A percentile compares a stretch with the other conserved stretches of the same genome.
Evolutionary conservation across 768 basidiomycete genomes (phyloP).

Genomic region (Rhodotorula toruloides): DNA sequence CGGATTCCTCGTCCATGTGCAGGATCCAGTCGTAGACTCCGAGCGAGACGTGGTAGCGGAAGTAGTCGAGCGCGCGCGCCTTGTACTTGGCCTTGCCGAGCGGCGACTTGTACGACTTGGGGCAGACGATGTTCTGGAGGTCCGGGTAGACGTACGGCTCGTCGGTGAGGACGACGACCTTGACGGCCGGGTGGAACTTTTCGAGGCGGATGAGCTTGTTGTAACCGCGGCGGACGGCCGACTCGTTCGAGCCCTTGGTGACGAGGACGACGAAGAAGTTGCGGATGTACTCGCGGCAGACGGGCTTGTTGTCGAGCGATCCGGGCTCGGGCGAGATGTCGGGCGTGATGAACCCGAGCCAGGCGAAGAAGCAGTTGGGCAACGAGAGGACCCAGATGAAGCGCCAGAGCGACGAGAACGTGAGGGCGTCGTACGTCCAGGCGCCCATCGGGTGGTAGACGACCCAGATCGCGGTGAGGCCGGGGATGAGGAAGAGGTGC

Average conservation of each 20-base stretch:
- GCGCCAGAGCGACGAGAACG: constrained; percentile 44
- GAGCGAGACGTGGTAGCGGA: constrained; percentile 45
- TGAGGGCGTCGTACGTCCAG: constrained; percentile 42
- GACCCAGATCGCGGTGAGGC: constrained; percentile 42
- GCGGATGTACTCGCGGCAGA: constrained; percentile 44
- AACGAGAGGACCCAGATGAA: constrained; percentile 45
- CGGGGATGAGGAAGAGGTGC: constrained; percentile 44
- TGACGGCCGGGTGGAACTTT: constrained; percentile 45
- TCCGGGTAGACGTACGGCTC: constrained; percentile 45
- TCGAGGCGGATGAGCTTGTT: constrained; percentile 45
- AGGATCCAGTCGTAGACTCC: constrained; percentile 45
- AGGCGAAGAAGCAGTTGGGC: constrained; percentile 45
- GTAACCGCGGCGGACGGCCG: constrained; percentile 45
- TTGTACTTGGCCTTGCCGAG: constrained; percentile 46
- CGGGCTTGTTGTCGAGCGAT: constrained; percentile 42
- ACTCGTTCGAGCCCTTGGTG: constrained; percentile 46
- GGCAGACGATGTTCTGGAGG: constrained; percentile 46
- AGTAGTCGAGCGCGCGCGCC: constrained; percentile 46
- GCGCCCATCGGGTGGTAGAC: constrained; percentile 42
- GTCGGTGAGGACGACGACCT: constrained; percentile 44
- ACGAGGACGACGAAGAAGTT: constrained; percentile 47
- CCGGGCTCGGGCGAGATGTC: constrained; percentile 40
- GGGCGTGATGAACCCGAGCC: constrained; percentile 45
- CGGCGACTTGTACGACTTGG: constrained; percentile 45
- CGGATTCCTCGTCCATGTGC: constrained; percentile 46